Evolutionary conservation across 163 green algal species (phyloP).

Genomic region (Chloromonas sp.): DNA sequence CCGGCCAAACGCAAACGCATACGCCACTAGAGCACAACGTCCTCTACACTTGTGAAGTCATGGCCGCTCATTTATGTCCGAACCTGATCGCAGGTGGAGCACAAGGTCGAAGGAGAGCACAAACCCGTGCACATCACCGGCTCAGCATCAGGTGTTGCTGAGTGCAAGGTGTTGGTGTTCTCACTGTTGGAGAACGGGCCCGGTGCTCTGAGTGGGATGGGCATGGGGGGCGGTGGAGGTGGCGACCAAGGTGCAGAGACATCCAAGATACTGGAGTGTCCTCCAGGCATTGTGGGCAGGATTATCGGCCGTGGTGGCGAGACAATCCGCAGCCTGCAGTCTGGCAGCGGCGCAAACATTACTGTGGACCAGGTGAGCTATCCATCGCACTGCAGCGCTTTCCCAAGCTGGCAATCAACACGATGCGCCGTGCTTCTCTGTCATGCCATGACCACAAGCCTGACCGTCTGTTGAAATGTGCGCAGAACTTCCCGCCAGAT

Average conservation of each 20-base stretch:
- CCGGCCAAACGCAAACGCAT: no score
- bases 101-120: constrained; percentile 26
- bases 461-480: neutral
- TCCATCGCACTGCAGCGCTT: no score
- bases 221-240: neutral
- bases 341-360: constrained; percentile 62
- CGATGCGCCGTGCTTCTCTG: no score
- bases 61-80: neutral
- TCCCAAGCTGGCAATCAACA: no score
- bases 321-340: constrained; percentile 94
- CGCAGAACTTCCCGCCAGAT: constrained; percentile 16
- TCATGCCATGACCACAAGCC: neutral
- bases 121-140: constrained; percentile 78
- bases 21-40: no score
- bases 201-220: constrained; percentile 10
- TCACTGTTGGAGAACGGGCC: constrained; percentile 43
- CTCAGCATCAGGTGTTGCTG: constrained; percentile 42
- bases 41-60: no score
- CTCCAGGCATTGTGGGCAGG: constrained; percentile 77
- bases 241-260: no score
- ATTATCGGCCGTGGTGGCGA: constrained; percentile 94
- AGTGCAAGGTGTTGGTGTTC: constrained; percentile 45
- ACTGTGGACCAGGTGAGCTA: constrained; percentile 62
- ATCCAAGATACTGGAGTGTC: constrained; percentile 58
- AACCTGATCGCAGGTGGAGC: constrained; percentile 2